Conservation (phyloP, 176 grass and related monocot species). For the Phragmites australis region DNA sequence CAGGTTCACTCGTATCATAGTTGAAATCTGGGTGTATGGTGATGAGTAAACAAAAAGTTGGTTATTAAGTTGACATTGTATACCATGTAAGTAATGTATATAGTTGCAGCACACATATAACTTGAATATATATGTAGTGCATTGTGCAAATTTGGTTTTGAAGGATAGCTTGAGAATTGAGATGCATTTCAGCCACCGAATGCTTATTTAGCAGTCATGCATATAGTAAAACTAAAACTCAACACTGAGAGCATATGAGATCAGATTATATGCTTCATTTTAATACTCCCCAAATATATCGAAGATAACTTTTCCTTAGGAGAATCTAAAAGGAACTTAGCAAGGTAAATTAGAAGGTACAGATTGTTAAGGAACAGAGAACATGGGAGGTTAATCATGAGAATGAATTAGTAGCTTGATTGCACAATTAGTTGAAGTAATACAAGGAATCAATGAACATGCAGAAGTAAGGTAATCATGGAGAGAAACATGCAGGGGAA, state of each 20-base stretch:
- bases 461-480: conserved; percentile 47
- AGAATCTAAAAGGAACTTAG: not conserved
- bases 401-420: not conserved
- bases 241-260: not conserved
- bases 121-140: not conserved
- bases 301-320: not conserved
- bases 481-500: conserved; percentile 54
- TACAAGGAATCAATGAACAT: conserved; percentile 53
- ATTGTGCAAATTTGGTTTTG: not conserved
- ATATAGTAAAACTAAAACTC: not conserved
- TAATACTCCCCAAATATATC: not conserved
- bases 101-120: not conserved
- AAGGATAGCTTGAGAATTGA: not conserved
- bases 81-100: not conserved
- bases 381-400: not conserved
- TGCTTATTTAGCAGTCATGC: not conserved
- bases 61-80: not conserved
- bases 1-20: conserved; percentile 16
- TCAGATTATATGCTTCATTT: not conserved
- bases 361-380: not conserved
- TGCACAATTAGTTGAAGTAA: conserved; percentile 13
- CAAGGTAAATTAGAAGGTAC: not conserved
- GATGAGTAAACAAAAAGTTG: not conserved
- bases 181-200: not conserved
- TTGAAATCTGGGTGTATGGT: not conserved